Conservation (phyloP, 2,329 filamentous ascomycete genomes). For the Fusarium caatingaense region DNA sequence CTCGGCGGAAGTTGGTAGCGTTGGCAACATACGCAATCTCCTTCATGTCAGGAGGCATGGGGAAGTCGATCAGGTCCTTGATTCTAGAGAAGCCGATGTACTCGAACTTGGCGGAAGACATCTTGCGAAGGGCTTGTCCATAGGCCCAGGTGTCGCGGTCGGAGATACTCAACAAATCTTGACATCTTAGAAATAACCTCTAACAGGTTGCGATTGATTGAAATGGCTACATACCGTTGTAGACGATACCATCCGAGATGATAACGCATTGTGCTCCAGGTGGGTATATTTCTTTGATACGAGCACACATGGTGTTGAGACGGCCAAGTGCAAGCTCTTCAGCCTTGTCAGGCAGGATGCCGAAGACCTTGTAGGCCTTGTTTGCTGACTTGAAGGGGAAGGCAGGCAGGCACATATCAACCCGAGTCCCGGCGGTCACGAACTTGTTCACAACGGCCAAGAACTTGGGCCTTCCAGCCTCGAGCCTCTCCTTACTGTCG, state of each 20-base stretch:
- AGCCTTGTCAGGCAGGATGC: conserved; percentile 48
- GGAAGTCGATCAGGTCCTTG: conserved; percentile 57
- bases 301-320: conserved; percentile 45
- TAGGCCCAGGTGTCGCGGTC: conserved; percentile 62
- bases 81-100: conserved; percentile 61
- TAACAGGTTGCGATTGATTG: too few species aligned
- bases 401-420: conserved; percentile 45
- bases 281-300: conserved; percentile 44
- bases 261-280: conserved; percentile 54
- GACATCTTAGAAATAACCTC: not conserved
- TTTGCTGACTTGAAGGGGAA: conserved; percentile 52
- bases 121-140: conserved; percentile 56
- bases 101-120: conserved; percentile 54
- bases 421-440: not conserved
- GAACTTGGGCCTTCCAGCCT: conserved; percentile 1
- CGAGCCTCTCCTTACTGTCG: conserved; percentile 6
- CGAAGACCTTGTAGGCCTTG: conserved; percentile 50
- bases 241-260: conserved; percentile 64
- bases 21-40: conserved; percentile 56
- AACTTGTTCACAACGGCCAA: not conserved
- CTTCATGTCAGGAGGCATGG: conserved; percentile 52
- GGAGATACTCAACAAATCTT: conserved; percentile 61
- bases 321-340: conserved; percentile 47
- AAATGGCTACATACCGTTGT: conserved; percentile 57
- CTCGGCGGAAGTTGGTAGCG: conserved; percentile 47